phyloP scores from a whole-genome alignment of 495 filamentous ascomycete species.

The Talaromyces trachyspermus region DNA sequence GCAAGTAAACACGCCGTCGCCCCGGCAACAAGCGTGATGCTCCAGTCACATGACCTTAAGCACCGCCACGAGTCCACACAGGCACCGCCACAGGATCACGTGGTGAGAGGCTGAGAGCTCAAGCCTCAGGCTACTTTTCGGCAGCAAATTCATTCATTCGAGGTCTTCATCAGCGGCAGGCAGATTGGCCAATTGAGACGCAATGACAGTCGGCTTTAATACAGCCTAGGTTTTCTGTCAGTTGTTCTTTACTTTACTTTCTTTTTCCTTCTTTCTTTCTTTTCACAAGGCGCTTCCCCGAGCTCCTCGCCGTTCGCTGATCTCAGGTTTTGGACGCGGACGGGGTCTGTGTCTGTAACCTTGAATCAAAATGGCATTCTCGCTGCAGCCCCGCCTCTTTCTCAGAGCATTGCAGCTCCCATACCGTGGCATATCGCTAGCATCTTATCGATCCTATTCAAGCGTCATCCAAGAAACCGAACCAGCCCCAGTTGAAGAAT shows the following conservation, averaged over 20 bases:
- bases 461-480: conserved; percentile 37
- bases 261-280: too few species aligned
- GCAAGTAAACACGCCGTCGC: conserved; percentile 17
- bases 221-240: neutral
- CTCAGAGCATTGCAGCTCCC: conserved; percentile 43
- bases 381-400: conserved; percentile 62
- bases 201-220: neutral
- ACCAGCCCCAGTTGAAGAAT: conserved; percentile 22
- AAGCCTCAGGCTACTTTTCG: conserved; percentile 5
- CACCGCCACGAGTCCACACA: conserved; percentile 2
- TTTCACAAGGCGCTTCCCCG: too few species aligned
- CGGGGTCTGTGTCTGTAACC: neutral
- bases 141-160: too few species aligned
- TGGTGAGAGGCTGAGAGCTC: neutral
- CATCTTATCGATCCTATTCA: conserved; percentile 47
- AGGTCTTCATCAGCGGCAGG: neutral
- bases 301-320: neutral
- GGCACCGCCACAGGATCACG: neutral
- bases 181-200: neutral
- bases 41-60: conserved; percentile 11
- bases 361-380: conserved; percentile 17
- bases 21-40: conserved; percentile 8
- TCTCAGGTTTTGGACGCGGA: too few species aligned
- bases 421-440: conserved; percentile 33
- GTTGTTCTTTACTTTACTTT: too few species aligned